Conservation (phyloP, 495 filamentous ascomycete genomes). For the Viridothelium virens region DNA sequence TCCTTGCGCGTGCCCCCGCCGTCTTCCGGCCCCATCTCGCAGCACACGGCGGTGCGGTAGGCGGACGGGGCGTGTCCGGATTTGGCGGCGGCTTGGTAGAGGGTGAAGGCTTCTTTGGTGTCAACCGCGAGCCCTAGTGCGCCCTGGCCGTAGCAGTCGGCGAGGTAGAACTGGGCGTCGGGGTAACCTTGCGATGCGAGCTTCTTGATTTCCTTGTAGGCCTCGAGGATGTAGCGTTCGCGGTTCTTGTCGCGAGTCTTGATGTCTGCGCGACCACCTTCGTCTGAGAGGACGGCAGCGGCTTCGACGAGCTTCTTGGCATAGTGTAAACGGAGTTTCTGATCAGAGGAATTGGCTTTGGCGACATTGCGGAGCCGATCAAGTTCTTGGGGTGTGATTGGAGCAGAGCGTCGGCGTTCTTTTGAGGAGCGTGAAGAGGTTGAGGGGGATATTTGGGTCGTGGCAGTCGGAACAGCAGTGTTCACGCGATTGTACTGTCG, state of each 20-base stretch:
- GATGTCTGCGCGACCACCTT: slow-evolving; percentile 61
- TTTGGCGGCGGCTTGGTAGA: slow-evolving; percentile 93
- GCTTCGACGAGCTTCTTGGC: slow-evolving; percentile 87
- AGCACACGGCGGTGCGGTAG: slow-evolving; percentile 94
- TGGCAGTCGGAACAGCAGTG: slow-evolving; percentile 30
- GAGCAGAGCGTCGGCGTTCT: slow-evolving; percentile 29
- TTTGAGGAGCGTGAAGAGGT: slow-evolving; percentile 20
- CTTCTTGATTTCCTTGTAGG: slow-evolving; percentile 84
- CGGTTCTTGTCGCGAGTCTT: slow-evolving; percentile 66
- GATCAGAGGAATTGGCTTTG: slow-evolving; percentile 62
- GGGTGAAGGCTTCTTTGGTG: slow-evolving; percentile 77
- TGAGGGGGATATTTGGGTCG: slow-evolving; percentile 30
- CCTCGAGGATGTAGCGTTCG: slow-evolving; percentile 77
- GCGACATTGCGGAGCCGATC: slow-evolving; percentile 60
- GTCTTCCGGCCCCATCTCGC: slow-evolving; percentile 90
- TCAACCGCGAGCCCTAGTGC: slow-evolving; percentile 62
- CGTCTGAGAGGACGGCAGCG: slow-evolving; percentile 61
- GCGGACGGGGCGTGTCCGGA: slow-evolving; percentile 74
- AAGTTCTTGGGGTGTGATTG: slow-evolving; percentile 72
- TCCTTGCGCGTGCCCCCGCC: slow-evolving; percentile 87
- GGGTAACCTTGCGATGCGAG: slow-evolving; percentile 57
- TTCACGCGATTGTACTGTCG: slow-evolving; percentile 57
- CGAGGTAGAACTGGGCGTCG: slow-evolving; percentile 90
- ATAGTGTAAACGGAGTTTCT: slow-evolving; percentile 58
- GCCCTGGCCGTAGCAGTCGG: slow-evolving; percentile 81